Base-by-base conservation (phyloP, 2,329 filamentous ascomycete genomes). In the Myotisia sp. region DNA sequence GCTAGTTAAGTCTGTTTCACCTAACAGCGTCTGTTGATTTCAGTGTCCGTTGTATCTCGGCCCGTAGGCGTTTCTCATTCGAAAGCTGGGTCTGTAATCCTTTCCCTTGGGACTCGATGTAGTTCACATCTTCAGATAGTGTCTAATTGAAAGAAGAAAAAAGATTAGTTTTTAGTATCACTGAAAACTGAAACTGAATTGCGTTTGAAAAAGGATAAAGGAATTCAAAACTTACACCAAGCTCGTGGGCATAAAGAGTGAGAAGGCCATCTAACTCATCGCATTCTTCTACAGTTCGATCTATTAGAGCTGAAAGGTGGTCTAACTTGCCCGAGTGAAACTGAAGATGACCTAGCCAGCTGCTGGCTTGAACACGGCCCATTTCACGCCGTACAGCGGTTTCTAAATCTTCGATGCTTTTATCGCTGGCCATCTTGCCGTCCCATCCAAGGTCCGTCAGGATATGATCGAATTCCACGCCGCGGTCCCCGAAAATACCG, bases 41-140 rank as follows among this genome's bases (percentile, higher is more conserved):
- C 16, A 98, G 69, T n/a, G 95, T 65, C 21, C 78, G 80, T 53
- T 92, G 76, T 2, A 98, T 69, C 55, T 98, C 90, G 42, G 78
- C 82, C 55, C 87, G 84, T 29, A 98, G 69, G 18, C 93, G 70
- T 55, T 93, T 93, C 54, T 98, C 90, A 48, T 98, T 98, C 26
- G 90, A 84, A 13, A 87, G 87, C 58, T 95, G 90, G 5, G 98
- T 87, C 50, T 98, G 90, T 29, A 98, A 64, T 64, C 90, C 90
- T 59, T 98, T 87, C 5, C 84, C 86, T 57, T 98, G 90, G 2
- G 90, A 85, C 61, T 98, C 90, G 44, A 98, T 95, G 53, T 92
- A 95, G 3, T 85, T 78, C 47, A 98, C 92, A 48, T 98, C 90
- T 32, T 95, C 87, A 37, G 86, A 85, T 19, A 98, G 68, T 31